A percentile compares a stretch with the other conserved stretches of the same genome.
These are phyloP conservation scores for Oidiodendron maius DNA, from an alignment of 495 filamentous ascomycete genomes.

Conservation along the genomic window DNA sequence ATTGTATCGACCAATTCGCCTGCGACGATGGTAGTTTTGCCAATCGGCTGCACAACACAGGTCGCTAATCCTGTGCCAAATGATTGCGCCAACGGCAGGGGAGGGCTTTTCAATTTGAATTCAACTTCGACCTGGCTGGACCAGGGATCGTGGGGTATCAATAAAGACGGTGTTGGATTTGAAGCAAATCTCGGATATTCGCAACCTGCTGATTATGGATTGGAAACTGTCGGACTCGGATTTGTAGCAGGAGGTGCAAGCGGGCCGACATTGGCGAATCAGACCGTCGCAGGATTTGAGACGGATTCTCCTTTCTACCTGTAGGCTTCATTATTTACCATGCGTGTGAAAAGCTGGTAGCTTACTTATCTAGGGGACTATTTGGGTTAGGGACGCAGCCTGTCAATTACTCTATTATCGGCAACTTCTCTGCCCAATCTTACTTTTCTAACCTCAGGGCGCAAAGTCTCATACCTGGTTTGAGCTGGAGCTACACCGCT, in stretches of 20 bases:
- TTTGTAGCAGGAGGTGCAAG: constrained; percentile 12
- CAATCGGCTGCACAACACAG: constrained; percentile 31
- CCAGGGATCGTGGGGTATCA: constrained; percentile 29
- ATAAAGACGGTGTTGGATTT: constrained; percentile 31
- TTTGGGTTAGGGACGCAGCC: constrained; percentile 13
- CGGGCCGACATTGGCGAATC: constrained; percentile 38
- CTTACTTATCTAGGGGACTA: constrained; percentile 14
- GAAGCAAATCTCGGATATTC: constrained; percentile 37
- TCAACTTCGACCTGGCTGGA: constrained; percentile 41
- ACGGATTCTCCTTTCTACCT: constrained; percentile 43
- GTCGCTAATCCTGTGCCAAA: constrained; percentile 27
- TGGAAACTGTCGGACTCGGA: constrained; percentile 46
- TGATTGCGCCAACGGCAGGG: constrained; percentile 37
- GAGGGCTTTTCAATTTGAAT: constrained; percentile 39
- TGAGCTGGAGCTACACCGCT: constrained; percentile 51
- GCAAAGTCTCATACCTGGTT: constrained; percentile 40
- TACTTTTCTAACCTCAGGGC: constrained; percentile 42
- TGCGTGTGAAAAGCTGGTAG: neutral
- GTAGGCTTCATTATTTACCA: constrained; percentile 18
- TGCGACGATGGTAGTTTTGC: constrained; percentile 31
- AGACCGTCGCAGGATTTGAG: constrained; percentile 39
- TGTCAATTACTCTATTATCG: constrained; percentile 27
- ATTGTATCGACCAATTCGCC: constrained; percentile 29
- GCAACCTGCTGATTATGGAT: constrained; percentile 37
- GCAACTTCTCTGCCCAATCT: constrained; percentile 30